A percentile compares a stretch with the other conserved stretches of the same genome.
Evolutionary conservation across 345 rosid genomes (phyloP).

Genomic region (Lepidium aucheri): DNA sequence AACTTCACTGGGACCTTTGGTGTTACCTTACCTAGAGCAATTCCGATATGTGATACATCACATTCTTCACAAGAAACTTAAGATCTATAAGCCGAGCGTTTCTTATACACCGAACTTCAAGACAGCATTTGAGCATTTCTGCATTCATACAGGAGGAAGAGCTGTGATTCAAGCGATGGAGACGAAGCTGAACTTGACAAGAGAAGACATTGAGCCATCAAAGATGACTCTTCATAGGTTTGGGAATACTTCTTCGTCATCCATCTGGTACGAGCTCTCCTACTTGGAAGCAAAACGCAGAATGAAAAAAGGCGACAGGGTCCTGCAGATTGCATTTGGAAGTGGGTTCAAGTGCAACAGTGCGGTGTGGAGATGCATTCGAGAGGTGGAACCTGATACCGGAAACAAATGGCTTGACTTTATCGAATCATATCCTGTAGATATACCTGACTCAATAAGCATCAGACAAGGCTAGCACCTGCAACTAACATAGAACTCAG

Average conservation of each 20-base stretch:
- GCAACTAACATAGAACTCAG: constrained; percentile 2
- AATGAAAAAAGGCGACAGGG: constrained; percentile 38
- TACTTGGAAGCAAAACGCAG: constrained; percentile 44
- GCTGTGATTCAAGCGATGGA: constrained; percentile 49
- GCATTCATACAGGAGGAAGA: constrained; percentile 58
- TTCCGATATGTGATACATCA: constrained; percentile 20
- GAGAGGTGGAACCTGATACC: constrained; percentile 12
- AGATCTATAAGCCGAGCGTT: constrained; percentile 15
- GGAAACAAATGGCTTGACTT: constrained; percentile 43
- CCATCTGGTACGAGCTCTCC: constrained; percentile 48
- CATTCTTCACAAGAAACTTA: constrained; percentile 31
- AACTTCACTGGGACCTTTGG: constrained; percentile 38
- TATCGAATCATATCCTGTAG: constrained; percentile 35
- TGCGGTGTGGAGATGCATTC: constrained; percentile 49
- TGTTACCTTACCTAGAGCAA: constrained; percentile 45
- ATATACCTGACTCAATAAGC: constrained; percentile 13
- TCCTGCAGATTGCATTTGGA: constrained; percentile 65
- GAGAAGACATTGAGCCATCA: constrained; percentile 49
- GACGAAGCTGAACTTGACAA: constrained; percentile 34
- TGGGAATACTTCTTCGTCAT: constrained; percentile 58
- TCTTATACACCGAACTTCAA: constrained; percentile 46
- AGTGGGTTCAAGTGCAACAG: constrained; percentile 56
- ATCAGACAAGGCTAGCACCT: constrained; percentile 3
- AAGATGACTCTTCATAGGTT: constrained; percentile 54
- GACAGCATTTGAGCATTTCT: constrained; percentile 55